Conservation (phyloP, 78 protist genomes). For the Mastigamoeba balamuthi region DNA sequence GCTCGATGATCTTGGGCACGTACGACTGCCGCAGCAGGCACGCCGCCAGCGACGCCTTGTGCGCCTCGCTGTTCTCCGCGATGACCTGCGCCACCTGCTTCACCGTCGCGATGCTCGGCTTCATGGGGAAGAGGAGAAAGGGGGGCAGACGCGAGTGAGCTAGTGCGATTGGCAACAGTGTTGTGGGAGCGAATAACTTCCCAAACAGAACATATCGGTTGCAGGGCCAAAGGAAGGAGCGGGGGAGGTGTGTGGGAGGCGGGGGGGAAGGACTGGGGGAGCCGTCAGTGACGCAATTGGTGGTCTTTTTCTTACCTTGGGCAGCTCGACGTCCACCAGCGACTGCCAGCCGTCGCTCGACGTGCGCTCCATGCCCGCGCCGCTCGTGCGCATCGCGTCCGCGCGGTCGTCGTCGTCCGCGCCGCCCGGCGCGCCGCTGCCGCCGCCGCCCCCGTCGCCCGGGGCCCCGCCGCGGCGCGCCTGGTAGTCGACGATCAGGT, state of each 20-base stretch:
- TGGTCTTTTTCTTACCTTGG: too few species aligned
- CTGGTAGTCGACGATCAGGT: too few species aligned
- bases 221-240: too few species aligned
- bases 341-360: background rate
- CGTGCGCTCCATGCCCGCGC: background rate
- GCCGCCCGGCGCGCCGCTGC: background rate
- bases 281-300: too few species aligned
- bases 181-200: too few species aligned
- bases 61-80: background rate
- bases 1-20: constrained; percentile 15
- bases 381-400: background rate
- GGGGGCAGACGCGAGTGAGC: too few species aligned
- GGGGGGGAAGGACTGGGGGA: too few species aligned
- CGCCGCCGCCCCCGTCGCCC: background rate
- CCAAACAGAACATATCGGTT: too few species aligned
- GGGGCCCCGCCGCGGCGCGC: constrained; percentile 3
- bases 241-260: too few species aligned
- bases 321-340: too few species aligned
- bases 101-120: background rate
- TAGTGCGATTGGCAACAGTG: too few species aligned
- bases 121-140: too few species aligned
- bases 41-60: background rate
- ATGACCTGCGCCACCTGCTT: background rate
- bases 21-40: constrained; percentile 19
- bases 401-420: background rate